phyloP scores from a whole-genome alignment of 2,329 filamentous ascomycete species.

The Talaromyces atroroseus region DNA sequence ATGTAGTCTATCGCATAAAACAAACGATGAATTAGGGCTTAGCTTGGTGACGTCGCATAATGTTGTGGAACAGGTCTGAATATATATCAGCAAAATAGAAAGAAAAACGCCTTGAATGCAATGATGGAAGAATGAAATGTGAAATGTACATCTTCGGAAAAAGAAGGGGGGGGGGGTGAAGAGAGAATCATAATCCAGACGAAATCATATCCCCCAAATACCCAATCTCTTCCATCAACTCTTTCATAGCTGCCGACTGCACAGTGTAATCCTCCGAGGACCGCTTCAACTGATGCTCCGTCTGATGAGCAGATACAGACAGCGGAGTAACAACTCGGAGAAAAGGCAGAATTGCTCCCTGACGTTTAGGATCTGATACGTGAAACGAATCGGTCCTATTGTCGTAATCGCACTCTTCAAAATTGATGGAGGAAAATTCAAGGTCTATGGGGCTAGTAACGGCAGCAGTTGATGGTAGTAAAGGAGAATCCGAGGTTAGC shows the following conservation, averaged over 20 bases:
- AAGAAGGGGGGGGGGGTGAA: background rate
- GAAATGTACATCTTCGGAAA: background rate
- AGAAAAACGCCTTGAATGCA: background rate
- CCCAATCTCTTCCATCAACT: conserved; percentile 48
- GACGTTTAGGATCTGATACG: conserved; percentile 33
- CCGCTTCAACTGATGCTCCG: conserved; percentile 11
- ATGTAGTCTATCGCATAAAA: background rate
- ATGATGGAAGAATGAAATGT: background rate
- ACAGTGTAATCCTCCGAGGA: conserved; percentile 12
- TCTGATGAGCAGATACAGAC: conserved; percentile 11
- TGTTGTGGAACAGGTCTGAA: background rate
- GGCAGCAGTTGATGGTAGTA: conserved; percentile 21
- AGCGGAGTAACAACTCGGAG: conserved; percentile 25
- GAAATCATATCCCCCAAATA: conserved; percentile 47
- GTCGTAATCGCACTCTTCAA: conserved; percentile 21
- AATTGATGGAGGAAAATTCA: conserved; percentile 27
- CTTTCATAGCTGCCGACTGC: conserved; percentile 35
- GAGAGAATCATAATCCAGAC: conserved; percentile 18
- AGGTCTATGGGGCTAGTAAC: conserved; percentile 22
- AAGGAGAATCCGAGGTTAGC: conserved; percentile 7
- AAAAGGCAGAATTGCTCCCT: conserved; percentile 31
- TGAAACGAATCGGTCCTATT: conserved; percentile 19
- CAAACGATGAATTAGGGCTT: background rate
- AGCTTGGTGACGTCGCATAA: background rate
- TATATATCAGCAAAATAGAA: background rate